A percentile compares a stretch with the other conserved stretches of the same genome.
phyloP scores from a whole-genome alignment of 2,329 filamentous ascomycete genomes.

The Cercospora canescens region DNA sequence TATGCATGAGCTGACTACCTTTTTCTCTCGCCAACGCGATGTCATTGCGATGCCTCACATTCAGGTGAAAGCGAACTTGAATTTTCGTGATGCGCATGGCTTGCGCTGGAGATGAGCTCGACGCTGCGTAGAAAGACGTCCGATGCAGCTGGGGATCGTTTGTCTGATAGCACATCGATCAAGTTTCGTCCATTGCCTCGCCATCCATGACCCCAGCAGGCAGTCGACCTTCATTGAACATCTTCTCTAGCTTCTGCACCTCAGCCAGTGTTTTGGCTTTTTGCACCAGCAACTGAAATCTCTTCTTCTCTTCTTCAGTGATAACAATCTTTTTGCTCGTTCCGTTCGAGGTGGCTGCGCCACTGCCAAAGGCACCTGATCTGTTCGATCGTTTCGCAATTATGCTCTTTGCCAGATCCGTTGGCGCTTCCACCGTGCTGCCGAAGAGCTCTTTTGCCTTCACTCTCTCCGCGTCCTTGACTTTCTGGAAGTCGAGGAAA shows the following conservation, averaged over 20 bases:
- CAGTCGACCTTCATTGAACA: slow-evolving; percentile 83
- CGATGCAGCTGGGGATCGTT: not conserved
- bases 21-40: not conserved
- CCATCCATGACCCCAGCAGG: slow-evolving; percentile 48
- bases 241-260: slow-evolving; percentile 87
- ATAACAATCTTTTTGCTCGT: slow-evolving; percentile 48
- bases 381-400: slow-evolving; percentile 76
- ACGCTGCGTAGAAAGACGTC: not conserved
- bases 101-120: not conserved
- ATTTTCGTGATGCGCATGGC: not conserved
- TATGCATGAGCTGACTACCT: slow-evolving; percentile 9
- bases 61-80: not conserved
- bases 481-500: slow-evolving; percentile 90
- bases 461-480: slow-evolving; percentile 80
- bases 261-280: slow-evolving; percentile 88
- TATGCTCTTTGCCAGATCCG: slow-evolving; percentile 79
- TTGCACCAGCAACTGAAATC: slow-evolving; percentile 81
- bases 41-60: not conserved
- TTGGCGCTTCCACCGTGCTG: slow-evolving; percentile 67
- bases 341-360: slow-evolving; percentile 54
- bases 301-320: slow-evolving; percentile 84
- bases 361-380: slow-evolving; percentile 34
- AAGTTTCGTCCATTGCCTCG: slow-evolving; percentile 37
- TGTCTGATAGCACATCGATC: slow-evolving; percentile 15
- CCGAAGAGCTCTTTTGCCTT: slow-evolving; percentile 82